These are phyloP conservation scores for Ceratobasidium sp. DNA, from an alignment of 1,284 basidiomycete species.

Conservation along the genomic window DNA sequence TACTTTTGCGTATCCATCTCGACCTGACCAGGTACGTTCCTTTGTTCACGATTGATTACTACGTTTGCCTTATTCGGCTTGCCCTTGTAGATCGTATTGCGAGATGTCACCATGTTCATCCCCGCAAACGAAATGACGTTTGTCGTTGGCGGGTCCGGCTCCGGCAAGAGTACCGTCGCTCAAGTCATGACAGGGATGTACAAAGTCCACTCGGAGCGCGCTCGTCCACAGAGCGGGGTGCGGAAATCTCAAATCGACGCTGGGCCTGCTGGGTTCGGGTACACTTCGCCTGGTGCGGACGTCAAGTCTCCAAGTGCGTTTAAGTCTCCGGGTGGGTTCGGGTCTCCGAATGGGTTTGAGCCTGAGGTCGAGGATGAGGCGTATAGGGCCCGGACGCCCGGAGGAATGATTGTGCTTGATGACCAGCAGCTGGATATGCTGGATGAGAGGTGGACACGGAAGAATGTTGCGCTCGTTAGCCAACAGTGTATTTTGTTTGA, in stretches of 20 bases:
- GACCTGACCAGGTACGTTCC: constrained; percentile 67
- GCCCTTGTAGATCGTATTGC: constrained; percentile 62
- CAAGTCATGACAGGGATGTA: constrained; percentile 88
- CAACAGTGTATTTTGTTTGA: constrained; percentile 87
- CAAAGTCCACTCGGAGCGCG: constrained; percentile 59
- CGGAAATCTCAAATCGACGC: neutral
- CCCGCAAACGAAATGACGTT: constrained; percentile 91
- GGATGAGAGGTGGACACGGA: constrained; percentile 79
- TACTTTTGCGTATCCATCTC: constrained; percentile 89
- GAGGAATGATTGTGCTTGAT: constrained; percentile 77
- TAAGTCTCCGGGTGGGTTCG: neutral
- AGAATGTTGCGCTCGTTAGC: constrained; percentile 82
- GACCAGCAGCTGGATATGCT: constrained; percentile 83
- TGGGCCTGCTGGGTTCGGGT: constrained; percentile 58
- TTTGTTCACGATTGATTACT: constrained; percentile 61
- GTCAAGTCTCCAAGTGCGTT: neutral
- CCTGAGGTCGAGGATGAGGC: constrained; percentile 27
- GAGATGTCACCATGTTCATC: constrained; percentile 69
- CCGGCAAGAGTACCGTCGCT: constrained; percentile 93
- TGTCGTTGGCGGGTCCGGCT: constrained; percentile 92
- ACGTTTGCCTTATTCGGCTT: constrained; percentile 43
- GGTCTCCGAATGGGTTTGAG: neutral
- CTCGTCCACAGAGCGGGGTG: neutral
- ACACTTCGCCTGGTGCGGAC: neutral
- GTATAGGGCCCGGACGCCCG: constrained; percentile 33